phyloP scores from a whole-genome alignment of 345 rosid species.

The Gossypium bickii region DNA sequence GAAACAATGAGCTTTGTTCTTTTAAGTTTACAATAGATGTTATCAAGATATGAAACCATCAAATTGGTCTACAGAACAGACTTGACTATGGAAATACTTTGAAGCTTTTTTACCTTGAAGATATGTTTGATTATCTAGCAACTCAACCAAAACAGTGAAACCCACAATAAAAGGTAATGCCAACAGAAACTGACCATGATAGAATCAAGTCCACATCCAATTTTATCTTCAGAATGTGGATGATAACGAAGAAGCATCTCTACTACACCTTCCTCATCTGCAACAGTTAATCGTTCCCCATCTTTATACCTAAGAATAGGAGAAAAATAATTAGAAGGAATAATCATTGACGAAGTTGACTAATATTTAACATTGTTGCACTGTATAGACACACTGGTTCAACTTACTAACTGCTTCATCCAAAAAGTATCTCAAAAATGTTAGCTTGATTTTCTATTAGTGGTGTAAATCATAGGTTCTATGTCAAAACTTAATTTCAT shows the following conservation, averaged over 20 bases:
- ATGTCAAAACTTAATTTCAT: neutral
- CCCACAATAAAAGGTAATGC: neutral
- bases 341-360: neutral
- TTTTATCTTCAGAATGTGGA: conserved; percentile 70
- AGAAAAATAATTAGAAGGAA: conserved; percentile 5
- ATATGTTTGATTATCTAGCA: neutral
- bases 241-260: conserved; percentile 73
- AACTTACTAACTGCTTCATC: neutral
- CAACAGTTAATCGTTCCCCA: conserved; percentile 55
- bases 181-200: conserved; percentile 41
- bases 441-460: neutral
- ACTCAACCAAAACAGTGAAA: neutral
- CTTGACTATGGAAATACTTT: neutral
- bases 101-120: neutral
- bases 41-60: neutral
- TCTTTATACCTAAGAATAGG: conserved; percentile 49
- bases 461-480: neutral
- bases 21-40: neutral
- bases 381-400: neutral
- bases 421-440: neutral
- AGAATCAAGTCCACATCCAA: conserved; percentile 71
- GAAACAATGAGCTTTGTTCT: neutral
- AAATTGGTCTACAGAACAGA: neutral
- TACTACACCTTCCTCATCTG: conserved; percentile 53
- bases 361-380: neutral